These are phyloP conservation scores for Apophysomyces elegans DNA, from an alignment of 371 early-diverging fungal genomes.

Conservation along the genomic window DNA sequence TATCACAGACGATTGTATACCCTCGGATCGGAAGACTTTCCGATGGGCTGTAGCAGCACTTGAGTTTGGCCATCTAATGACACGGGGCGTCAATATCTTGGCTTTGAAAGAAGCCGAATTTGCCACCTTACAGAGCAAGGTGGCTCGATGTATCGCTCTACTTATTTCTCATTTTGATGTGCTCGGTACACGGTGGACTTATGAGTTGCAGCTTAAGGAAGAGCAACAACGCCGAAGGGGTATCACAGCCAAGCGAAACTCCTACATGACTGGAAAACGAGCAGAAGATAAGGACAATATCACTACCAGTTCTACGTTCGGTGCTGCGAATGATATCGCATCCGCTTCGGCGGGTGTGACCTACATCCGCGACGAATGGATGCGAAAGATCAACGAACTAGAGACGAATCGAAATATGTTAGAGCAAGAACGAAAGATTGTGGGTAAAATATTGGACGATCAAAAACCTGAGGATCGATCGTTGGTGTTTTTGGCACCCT, in stretches of 20 bases:
- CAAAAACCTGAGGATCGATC: slow-evolving; percentile 80
- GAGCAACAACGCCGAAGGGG: slow-evolving; percentile 48
- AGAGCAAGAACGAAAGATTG: slow-evolving; percentile 62
- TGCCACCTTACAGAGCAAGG: slow-evolving; percentile 67
- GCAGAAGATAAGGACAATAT: slow-evolving; percentile 41
- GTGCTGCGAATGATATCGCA: slow-evolving; percentile 38
- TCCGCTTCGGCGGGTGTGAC: slow-evolving; percentile 37
- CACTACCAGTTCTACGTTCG: slow-evolving; percentile 51
- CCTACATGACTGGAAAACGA: slow-evolving; percentile 35
- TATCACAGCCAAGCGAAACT: slow-evolving; percentile 42
- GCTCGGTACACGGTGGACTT: slow-evolving; percentile 63
- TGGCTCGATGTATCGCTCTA: slow-evolving; percentile 80
- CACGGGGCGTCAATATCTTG: slow-evolving; percentile 75
- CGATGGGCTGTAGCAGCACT: slow-evolving; percentile 89
- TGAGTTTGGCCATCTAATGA: slow-evolving; percentile 82
- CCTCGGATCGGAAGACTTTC: slow-evolving; percentile 81
- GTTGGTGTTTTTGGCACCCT: slow-evolving; percentile 75
- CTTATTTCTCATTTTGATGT: slow-evolving; percentile 85
- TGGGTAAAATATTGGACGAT: slow-evolving; percentile 82
- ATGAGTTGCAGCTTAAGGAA: slow-evolving; percentile 53
- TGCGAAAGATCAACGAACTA: slow-evolving; percentile 56
- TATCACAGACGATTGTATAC: slow-evolving; percentile 77
- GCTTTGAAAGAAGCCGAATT: slow-evolving; percentile 74
- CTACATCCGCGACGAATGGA: slow-evolving; percentile 60
- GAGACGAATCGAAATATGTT: slow-evolving; percentile 53